Conservation (phyloP, 768 basidiomycete genomes). For the Fomitopsis pulvina region DNA sequence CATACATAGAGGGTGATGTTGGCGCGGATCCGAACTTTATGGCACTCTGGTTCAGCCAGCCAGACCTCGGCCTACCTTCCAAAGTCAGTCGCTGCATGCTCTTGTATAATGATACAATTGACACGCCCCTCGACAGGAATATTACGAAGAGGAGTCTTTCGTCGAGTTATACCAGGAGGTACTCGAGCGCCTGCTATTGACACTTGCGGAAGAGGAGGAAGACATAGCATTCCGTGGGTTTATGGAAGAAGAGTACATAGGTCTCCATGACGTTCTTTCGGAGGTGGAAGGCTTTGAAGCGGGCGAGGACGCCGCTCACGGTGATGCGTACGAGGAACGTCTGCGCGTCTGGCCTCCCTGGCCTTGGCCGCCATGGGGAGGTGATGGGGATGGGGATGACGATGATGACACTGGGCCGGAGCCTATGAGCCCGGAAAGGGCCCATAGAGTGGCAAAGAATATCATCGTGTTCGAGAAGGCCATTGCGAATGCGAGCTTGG, state of each 20-base stretch:
- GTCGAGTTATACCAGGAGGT: slow-evolving; percentile 65
- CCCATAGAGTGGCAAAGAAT: slow-evolving; percentile 57
- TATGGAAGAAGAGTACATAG: too few relatives aligned
- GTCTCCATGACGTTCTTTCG: too few relatives aligned
- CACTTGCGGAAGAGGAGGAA: slow-evolving; percentile 47
- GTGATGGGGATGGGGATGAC: slow-evolving; percentile 36
- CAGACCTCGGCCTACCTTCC: slow-evolving; percentile 75
- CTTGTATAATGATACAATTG: background rate
- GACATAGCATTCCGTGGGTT: too few relatives aligned
- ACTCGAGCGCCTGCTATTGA: slow-evolving; percentile 57
- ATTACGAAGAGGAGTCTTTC: slow-evolving; percentile 74
- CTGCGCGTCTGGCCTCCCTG: slow-evolving; percentile 65
- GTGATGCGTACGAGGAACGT: slow-evolving; percentile 31
- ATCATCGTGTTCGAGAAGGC: slow-evolving; percentile 75
- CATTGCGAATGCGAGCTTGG: slow-evolving; percentile 74
- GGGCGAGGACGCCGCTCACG: slow-evolving; percentile 18
- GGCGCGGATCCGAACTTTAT: slow-evolving; percentile 83
- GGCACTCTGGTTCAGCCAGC: slow-evolving; percentile 81
- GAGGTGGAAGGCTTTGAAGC: slow-evolving; percentile 7
- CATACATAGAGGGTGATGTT: slow-evolving; percentile 83
- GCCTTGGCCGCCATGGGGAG: slow-evolving; percentile 86
- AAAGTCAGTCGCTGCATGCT: slow-evolving; percentile 43
- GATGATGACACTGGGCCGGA: slow-evolving; percentile 30
- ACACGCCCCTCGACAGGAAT: slow-evolving; percentile 49
- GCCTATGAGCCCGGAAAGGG: slow-evolving; percentile 45